These are phyloP conservation scores for Ganoderma sp. DNA, from an alignment of 1,284 basidiomycete genomes.

Conservation along the genomic window DNA sequence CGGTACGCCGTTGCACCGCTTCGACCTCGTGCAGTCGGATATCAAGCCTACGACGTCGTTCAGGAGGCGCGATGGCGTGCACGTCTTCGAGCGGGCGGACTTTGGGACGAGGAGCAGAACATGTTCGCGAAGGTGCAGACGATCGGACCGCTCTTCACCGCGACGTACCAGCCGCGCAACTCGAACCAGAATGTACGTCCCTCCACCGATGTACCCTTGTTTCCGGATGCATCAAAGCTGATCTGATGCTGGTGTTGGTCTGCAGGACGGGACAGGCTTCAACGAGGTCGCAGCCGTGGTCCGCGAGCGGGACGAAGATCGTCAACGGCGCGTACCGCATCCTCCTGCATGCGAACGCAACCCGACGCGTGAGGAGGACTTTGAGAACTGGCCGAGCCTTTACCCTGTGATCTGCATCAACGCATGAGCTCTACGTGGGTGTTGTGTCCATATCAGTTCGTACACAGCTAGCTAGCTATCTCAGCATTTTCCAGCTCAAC, in stretches of 20 bases:
- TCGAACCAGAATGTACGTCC: constrained; percentile 43
- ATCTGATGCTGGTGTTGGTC: neutral
- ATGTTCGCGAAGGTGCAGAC: constrained; percentile 47
- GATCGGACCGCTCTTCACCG: constrained; percentile 47
- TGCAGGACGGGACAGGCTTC: constrained; percentile 46
- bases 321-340: constrained; percentile 66
- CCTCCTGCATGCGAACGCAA: constrained; percentile 63
- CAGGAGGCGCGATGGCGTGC: constrained; percentile 34
- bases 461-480: neutral
- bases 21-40: constrained; percentile 50
- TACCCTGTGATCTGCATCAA: constrained; percentile 44
- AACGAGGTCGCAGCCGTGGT: constrained; percentile 48
- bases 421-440: constrained; percentile 7
- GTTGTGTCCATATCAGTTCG: neutral
- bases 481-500: neutral
- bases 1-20: constrained; percentile 56
- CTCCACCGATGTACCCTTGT: neutral
- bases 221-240: constrained; percentile 16
- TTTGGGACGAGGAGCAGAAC: constrained; percentile 27
- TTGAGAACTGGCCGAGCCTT: constrained; percentile 57
- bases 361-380: constrained; percentile 57
- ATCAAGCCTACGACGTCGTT: constrained; percentile 39
- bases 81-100: constrained; percentile 26
- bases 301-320: constrained; percentile 64
- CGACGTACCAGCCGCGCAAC: constrained; percentile 47